Conservation (phyloP, 176 grass and related monocot genomes). For the Puya raimondii region DNA sequence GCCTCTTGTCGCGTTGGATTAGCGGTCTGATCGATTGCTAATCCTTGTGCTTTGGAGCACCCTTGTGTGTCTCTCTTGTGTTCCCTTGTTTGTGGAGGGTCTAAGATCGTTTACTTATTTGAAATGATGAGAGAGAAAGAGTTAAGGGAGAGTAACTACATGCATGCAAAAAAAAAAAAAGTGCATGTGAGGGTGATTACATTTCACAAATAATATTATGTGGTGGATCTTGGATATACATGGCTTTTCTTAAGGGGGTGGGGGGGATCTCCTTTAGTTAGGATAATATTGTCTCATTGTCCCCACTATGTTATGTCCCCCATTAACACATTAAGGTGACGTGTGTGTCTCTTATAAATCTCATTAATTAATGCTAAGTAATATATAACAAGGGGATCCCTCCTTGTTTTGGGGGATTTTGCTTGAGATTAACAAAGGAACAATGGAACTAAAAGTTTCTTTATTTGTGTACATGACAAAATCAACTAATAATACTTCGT, state of each 20-base stretch:
- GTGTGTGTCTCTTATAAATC: not conserved
- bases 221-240: not conserved
- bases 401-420: not conserved
- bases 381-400: not conserved
- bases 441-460: not conserved
- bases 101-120: not conserved
- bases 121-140: not conserved
- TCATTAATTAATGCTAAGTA: not conserved
- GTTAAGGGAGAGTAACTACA: not conserved
- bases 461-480: too few species aligned
- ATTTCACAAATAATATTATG: not conserved
- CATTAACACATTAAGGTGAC: not conserved
- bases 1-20: not conserved
- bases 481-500: too few species aligned
- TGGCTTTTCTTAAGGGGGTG: not conserved
- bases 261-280: not conserved
- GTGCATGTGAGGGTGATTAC: not conserved
- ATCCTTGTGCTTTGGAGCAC: conserved; percentile 1
- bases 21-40: not conserved
- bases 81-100: not conserved
- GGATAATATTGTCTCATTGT: not conserved
- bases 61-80: not conserved
- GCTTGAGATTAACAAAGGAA: not conserved
- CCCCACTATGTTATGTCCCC: conserved; percentile 1
- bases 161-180: not conserved